A percentile compares a stretch with the other conserved stretches of the same genome.
Evolutionary conservation across 768 basidiomycete genomes (phyloP).

Genomic region (Boletus vermiculosoides): DNA sequence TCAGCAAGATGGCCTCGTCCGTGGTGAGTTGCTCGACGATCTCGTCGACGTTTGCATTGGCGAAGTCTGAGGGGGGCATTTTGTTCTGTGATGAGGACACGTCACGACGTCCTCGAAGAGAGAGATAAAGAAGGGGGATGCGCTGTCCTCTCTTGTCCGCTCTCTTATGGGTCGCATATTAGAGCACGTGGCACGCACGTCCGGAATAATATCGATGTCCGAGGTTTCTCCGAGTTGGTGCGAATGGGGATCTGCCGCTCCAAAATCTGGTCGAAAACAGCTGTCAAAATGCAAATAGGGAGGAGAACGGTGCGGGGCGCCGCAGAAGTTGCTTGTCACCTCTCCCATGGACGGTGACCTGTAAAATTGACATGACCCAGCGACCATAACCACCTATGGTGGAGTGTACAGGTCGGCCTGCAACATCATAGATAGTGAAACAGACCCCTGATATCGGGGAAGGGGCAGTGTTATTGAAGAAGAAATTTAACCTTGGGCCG

Average conservation of each 20-base stretch:
- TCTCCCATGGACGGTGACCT: neutral
- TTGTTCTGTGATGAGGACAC: neutral
- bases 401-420: neutral
- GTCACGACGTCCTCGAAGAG: constrained; percentile 6
- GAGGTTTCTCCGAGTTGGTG: constrained; percentile 13
- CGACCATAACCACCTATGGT: neutral
- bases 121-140: constrained; percentile 4
- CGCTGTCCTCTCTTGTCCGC: neutral
- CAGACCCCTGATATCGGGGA: neutral
- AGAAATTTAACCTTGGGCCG: too few relatives aligned
- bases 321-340: neutral
- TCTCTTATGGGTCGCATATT: constrained; percentile 6
- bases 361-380: neutral
- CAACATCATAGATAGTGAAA: neutral
- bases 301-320: neutral
- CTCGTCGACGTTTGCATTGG: constrained; percentile 57
- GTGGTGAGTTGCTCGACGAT: constrained; percentile 65
- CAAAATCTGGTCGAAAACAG: neutral
- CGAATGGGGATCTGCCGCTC: neutral
- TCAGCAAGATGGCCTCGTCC: constrained; percentile 72
- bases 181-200: constrained; percentile 20
- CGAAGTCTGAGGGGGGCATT: constrained; percentile 73
- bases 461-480: neutral
- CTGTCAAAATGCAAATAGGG: neutral
- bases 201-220: constrained; percentile 2